Percentiles rank a stretch among this genome's conserved stretches.
Evolutionary conservation across 2,329 filamentous ascomycete genomes (phyloP).

Genomic region (Ophiostoma perfectum): DNA sequence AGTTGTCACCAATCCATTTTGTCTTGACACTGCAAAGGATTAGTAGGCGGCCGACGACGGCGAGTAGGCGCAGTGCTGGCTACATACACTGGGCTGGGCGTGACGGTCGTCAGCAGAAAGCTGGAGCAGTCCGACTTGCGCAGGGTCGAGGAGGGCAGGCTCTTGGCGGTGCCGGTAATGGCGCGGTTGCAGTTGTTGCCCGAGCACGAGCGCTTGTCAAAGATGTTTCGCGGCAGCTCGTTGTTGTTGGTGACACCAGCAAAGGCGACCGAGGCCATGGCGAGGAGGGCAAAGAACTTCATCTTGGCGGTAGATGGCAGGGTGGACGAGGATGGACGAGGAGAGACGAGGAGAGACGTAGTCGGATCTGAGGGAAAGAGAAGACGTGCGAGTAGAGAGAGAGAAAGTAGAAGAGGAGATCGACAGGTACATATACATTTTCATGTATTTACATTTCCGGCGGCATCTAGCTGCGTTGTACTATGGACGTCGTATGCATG

Average conservation of each 20-base stretch:
- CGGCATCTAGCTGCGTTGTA: no score
- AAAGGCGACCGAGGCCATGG: conserved; percentile 36
- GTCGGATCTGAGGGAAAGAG: not conserved
- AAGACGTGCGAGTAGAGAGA: not conserved
- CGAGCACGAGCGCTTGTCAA: conserved; percentile 33
- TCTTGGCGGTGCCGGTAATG: conserved; percentile 42
- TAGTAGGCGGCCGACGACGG: not conserved
- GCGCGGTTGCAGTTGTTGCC: conserved; percentile 46
- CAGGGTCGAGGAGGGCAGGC: conserved; percentile 39
- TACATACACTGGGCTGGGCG: conserved; percentile 39
- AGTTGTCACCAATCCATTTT: conserved; percentile 19
- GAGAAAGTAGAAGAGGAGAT: not conserved
- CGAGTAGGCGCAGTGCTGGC: not conserved
- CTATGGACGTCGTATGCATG: not conserved
- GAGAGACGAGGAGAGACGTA: not conserved
- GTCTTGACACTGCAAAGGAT: conserved; percentile 19
- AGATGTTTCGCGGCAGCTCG: not conserved
- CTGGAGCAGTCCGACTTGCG: conserved; percentile 26
- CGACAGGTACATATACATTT: conserved; percentile 1
- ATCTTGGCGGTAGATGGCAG: conserved; percentile 28
- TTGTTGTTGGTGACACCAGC: conserved; percentile 27
- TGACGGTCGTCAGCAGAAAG: conserved; percentile 39
- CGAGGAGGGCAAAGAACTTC: conserved; percentile 39
- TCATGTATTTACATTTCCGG: not conserved
- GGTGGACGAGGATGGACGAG: not conserved